Evolutionary conservation across 257 asterid species (phyloP).

Genomic region (Solanum neorickii): DNA sequence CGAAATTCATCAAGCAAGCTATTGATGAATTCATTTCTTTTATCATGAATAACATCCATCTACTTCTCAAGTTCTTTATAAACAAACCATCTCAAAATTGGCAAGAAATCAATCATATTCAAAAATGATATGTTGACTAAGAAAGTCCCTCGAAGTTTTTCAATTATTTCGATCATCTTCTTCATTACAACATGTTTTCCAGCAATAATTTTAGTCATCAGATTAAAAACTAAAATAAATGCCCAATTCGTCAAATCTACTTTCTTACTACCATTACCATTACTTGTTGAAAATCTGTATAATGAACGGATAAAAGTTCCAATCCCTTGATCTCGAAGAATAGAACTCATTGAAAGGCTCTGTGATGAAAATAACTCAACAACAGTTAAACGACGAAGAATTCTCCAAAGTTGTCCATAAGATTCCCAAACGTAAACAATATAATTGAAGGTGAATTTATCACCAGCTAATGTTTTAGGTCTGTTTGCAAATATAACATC

Average conservation of each 20-base stretch:
- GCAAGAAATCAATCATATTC: not conserved
- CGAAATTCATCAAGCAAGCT: slow-evolving; percentile 18
- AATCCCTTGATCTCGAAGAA: slow-evolving; percentile 21
- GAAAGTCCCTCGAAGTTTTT: slow-evolving; percentile 12
- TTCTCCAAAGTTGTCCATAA: slow-evolving; percentile 36
- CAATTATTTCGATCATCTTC: slow-evolving; percentile 20
- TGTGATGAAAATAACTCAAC: slow-evolving; percentile 27
- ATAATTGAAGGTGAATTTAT: slow-evolving; percentile 28
- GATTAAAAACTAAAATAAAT: slow-evolving; percentile 23
- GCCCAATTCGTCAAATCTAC: slow-evolving; percentile 6
- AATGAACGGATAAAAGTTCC: slow-evolving; percentile 10
- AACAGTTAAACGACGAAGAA: slow-evolving; percentile 18
- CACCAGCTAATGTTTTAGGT: slow-evolving; percentile 24
- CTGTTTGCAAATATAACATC: slow-evolving; percentile 38
- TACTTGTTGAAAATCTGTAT: not conserved
- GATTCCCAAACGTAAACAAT: slow-evolving; percentile 9
- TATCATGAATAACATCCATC: slow-evolving; percentile 4
- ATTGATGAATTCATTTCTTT: slow-evolving; percentile 30
- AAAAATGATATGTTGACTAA: not conserved
- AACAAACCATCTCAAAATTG: slow-evolving; percentile 45
- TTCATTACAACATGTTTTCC: slow-evolving; percentile 26
- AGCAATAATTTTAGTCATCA: slow-evolving; percentile 18
- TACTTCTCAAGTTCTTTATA: slow-evolving; percentile 34
- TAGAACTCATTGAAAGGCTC: slow-evolving; percentile 25
- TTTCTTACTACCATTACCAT: not conserved